phyloP scores from a whole-genome alignment of 2,329 filamentous ascomycete species.

The Botrytis byssoidea region DNA sequence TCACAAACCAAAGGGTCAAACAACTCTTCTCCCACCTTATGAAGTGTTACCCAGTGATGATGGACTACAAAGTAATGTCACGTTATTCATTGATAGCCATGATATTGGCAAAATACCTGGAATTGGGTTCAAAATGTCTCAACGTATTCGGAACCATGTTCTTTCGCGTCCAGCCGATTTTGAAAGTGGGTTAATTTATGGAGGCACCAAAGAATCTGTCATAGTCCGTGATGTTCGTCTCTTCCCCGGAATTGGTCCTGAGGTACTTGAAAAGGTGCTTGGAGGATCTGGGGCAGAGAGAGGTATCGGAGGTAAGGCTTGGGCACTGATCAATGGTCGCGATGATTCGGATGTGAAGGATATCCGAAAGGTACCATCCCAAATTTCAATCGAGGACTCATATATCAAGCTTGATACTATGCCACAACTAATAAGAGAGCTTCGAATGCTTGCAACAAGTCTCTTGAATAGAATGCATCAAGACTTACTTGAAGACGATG shows the following conservation, averaged over 20 bases:
- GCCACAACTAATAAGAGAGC: constrained; percentile 63
- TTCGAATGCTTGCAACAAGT: constrained; percentile 66
- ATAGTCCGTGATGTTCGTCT: constrained; percentile 65
- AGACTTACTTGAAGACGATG: constrained; percentile 60
- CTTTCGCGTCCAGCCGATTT: constrained; percentile 45
- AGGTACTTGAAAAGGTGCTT: constrained; percentile 66
- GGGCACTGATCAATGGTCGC: constrained; percentile 77
- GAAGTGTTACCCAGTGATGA: constrained; percentile 35
- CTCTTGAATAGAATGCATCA: constrained; percentile 75
- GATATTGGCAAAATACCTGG: constrained; percentile 80
- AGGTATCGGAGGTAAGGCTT: constrained; percentile 70
- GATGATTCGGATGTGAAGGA: constrained; percentile 73
- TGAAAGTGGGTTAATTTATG: constrained; percentile 47
- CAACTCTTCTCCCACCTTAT: constrained; percentile 71
- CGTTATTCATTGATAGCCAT: constrained; percentile 70
- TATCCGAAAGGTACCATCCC: constrained; percentile 70
- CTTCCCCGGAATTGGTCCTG: constrained; percentile 61
- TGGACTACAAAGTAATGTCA: constrained; percentile 49
- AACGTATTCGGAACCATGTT: constrained; percentile 63
- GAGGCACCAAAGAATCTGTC: constrained; percentile 53
- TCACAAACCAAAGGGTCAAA: constrained; percentile 87
- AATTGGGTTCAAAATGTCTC: constrained; percentile 76
- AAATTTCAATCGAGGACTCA: constrained; percentile 94
- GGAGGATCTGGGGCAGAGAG: constrained; percentile 67
- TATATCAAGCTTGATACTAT: constrained; percentile 70